Evolutionary conservation across 192 early-diverging fungal species (phyloP), one percentile per base, ranked within the genome.

Genomic region (Spinellus fusiger): DNA sequence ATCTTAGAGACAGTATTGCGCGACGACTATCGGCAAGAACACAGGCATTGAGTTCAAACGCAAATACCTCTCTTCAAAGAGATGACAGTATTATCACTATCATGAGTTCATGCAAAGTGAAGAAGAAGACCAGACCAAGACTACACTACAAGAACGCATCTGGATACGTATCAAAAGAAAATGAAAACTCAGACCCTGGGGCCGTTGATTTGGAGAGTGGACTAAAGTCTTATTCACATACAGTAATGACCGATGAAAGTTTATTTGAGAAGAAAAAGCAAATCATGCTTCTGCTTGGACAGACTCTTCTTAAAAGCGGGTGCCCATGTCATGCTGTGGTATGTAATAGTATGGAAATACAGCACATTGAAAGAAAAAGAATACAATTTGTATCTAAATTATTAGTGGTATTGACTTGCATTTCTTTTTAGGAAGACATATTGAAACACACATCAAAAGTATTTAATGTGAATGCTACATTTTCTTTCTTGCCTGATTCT

Each of bases 401-500:
- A 49, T 10, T 12, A 7, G 13, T 29, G 0, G 3, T 18, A 0
- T 23, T 25, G 10, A 48, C n/a, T 5, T 28, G 4, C 26, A 35
- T 5, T 25, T 28, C 27, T 47, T 31, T 22, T 9, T 40, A 73
- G 71, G 76, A 81, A 55, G 72, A 73, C 18, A 67, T 71, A 4
- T 59, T 81, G 18, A 71, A 74, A 15, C 70, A 78, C n/a, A 74
- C 76, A 7, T 28, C 79, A 9, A 68, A 63, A 53, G 56, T 52
- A 49, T 63, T 89, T 62, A 79, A 80, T 23, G 67, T 89, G 25
- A 77, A 87, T 20, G 86, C 83, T 1, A 78, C 79, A 4, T 86
- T 88, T 62, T 79, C 83, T 18, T 82, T 77, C 34, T 65, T 90
- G 28, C 88, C 88, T 3, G 84, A 84, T 9, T 73, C 87, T 29